Percentiles rank a stretch among this genome's conserved stretches.
phyloP scores from a whole-genome alignment of 129 eudicot genomes.

The carrot (Daucus carota) region DNA sequence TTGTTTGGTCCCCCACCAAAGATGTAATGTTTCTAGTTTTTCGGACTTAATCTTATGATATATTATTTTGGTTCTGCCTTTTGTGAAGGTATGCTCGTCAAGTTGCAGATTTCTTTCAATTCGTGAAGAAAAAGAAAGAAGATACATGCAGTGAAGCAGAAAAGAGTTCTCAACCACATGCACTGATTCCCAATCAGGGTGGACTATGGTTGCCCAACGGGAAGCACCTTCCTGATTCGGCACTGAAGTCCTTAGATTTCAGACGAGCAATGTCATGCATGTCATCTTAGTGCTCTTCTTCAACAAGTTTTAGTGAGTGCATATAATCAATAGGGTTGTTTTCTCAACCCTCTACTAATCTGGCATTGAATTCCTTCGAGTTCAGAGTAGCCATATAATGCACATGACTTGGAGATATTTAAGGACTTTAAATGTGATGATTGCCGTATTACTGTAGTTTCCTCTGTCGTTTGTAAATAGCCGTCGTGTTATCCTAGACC shows the following conservation, averaged over 20 bases:
- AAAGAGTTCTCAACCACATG: constrained; percentile 29
- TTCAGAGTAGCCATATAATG: background rate
- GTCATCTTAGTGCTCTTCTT: constrained; percentile 23
- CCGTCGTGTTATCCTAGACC: background rate
- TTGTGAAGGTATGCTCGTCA: constrained; percentile 88
- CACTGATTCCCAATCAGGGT: constrained; percentile 47
- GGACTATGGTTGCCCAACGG: constrained; percentile 68
- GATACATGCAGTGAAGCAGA: constrained; percentile 26
- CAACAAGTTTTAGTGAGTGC: background rate
- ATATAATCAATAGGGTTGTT: background rate
- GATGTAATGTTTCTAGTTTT: background rate
- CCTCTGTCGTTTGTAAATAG: background rate
- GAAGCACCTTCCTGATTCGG: constrained; percentile 40
- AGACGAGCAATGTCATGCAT: constrained; percentile 50
- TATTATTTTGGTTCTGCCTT: background rate
- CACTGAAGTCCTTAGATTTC: constrained; percentile 58
- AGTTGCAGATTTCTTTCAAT: constrained; percentile 87
- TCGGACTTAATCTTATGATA: background rate
- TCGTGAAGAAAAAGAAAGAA: constrained; percentile 74
- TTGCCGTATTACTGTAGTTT: background rate
- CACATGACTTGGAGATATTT: background rate
- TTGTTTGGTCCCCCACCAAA: no score
- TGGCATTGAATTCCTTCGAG: background rate
- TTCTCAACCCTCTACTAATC: background rate
- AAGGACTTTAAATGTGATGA: background rate